These are phyloP conservation scores for Grifola frondosa DNA, from an alignment of 1,284 basidiomycete species.

Conservation along the genomic window DNA sequence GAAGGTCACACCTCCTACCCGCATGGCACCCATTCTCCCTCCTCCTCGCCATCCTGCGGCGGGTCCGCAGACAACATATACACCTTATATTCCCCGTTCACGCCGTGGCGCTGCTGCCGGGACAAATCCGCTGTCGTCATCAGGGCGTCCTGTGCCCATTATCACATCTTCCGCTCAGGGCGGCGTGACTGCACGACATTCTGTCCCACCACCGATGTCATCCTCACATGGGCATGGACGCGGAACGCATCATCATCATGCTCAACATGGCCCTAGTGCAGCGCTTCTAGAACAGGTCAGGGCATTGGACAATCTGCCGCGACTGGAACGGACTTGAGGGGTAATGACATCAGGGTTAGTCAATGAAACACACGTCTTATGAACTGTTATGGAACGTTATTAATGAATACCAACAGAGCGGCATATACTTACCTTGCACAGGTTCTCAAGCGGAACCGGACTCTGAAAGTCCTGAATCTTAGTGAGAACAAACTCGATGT, in stretches of 20 bases:
- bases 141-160: slow-evolving; percentile 60
- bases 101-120: slow-evolving; percentile 41
- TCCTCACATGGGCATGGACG: slow-evolving; percentile 14
- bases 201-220: slow-evolving; percentile 28
- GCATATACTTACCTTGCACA: slow-evolving; percentile 91
- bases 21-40: slow-evolving; percentile 48
- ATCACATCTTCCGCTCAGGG: slow-evolving; percentile 77
- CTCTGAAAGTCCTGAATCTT: slow-evolving; percentile 90
- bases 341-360: slow-evolving; percentile 87
- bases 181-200: slow-evolving; percentile 73
- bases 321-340: slow-evolving; percentile 89
- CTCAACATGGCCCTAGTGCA: slow-evolving; percentile 62
- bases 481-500: slow-evolving; percentile 93
- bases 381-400: slow-evolving; percentile 8
- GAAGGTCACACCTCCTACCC: slow-evolving; percentile 32
- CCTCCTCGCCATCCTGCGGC: slow-evolving; percentile 58
- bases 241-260: slow-evolving; percentile 8
- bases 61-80: slow-evolving; percentile 70
- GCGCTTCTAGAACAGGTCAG: slow-evolving; percentile 78
- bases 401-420: slow-evolving; percentile 45
- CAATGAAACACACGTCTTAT: background rate
- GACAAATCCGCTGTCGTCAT: slow-evolving; percentile 52
- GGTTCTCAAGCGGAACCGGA: slow-evolving; percentile 94
- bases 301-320: slow-evolving; percentile 80
- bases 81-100: slow-evolving; percentile 73